Base-by-base conservation (phyloP, 805 yeast genomes). In the Candida michaelii region DNA sequence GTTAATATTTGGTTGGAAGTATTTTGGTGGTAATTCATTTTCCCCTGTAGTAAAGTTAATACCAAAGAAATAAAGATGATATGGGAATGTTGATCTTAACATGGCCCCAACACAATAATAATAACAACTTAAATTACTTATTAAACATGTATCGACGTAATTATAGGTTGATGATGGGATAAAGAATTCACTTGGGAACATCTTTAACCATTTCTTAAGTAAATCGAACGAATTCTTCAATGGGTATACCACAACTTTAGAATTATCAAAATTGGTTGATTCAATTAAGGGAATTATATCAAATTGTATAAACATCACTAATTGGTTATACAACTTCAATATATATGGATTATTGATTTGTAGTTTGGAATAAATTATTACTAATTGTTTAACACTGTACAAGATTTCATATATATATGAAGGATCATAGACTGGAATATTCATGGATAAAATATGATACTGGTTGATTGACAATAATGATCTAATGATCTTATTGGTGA, bases 391-490 rank as follows among this genome's bases (percentile, higher is more conserved):
- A 19, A 54, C 35, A 34, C 49, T 54, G 19, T 46, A 15, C 13
- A 43, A 39, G 27, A 53, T 43, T 30, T 61, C 65, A 31, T 34
- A 34, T 9, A 60, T 30, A 32, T 52, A 53, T 9, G 44, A 23
- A 2, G 64, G 60, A 25, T 53, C 48, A 43, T 62, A 62, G 2
- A 53, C 35, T 16, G 64, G 64, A 21, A 64, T 42, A 27, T 52
- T 46, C 5, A 60, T 49, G 16, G 54, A 40, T 14, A 52, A 43
- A 9, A 52, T 44, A 29, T 51, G 41, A 29, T 41, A 46, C 25
- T 49, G 52, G n/a, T 40, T 30, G 4, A 44, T 27, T n/a, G 39
- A 31, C 10, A 43, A 9, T 8, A 49, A 37, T 6, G 39, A 23
- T 6, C 30, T 17, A 5, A 49, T 43, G 21, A 42, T 21, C 5